Base-by-base conservation (phyloP, 208 protist species). In the Borovskyia barvae region DNA sequence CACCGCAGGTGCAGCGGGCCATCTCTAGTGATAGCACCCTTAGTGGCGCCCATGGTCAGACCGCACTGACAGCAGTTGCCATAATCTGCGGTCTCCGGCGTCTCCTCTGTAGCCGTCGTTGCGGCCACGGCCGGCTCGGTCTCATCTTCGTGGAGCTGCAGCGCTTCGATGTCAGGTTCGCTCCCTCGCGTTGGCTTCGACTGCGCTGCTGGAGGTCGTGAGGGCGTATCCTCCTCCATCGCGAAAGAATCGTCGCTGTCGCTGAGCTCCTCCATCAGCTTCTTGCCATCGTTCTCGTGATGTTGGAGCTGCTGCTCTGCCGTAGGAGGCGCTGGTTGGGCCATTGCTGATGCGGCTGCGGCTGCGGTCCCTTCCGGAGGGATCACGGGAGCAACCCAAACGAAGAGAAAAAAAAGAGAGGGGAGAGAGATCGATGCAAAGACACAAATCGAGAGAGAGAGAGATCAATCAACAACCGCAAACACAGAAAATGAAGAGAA, bases 1-100 rank as follows among this genome's bases (percentile, higher is more conserved):
- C 77, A 77, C 46, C 47, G 35, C 54, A 30, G 51, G 66, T 78
- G 71, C 45, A 83, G 49, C 19, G 72, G 67, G 39, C 72, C 72
- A 49, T 61, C 58, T 32, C 36, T 66, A 17, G 71, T 73, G 20
- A 20, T 36, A n/a, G 66, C 45, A 2, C 60, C 70, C 42, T 61
- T 57, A 20, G 47, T 50, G 5, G 25, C 19, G 22, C 59, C 57
- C 51, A 83, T 75, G 12, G 62, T 43, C 55, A 58, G 40, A 14
- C 67, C 77, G 24, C 72, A 83, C 50, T 80, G 72, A n/a, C 56
- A 69, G 53, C 72, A 76, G 14, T 26, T 11, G 12, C 28, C 62
- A 26, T 50, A 41, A 24, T 47, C 28, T 14, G 8, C 8, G 22
- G 20, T 15, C 42, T 52, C 15, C 8, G 36, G 62, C 11, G 20